These are phyloP conservation scores for Alternaria sp. DNA, from an alignment of 2,329 filamentous ascomycete genomes.

Conservation along the genomic window DNA sequence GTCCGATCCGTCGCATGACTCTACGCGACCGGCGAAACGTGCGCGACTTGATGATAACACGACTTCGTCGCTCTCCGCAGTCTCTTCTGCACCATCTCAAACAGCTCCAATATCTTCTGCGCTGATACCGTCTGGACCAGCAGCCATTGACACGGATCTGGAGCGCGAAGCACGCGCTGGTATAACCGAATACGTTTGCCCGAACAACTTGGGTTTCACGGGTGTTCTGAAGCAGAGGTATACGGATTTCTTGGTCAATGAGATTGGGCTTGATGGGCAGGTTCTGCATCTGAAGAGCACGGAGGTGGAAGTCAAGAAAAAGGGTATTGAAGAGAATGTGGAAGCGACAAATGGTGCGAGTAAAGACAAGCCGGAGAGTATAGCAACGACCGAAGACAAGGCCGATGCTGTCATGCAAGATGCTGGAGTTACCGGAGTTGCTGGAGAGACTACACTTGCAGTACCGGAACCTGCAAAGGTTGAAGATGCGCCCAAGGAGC, in stretches of 20 bases:
- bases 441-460: constrained; percentile 27
- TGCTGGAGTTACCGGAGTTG: constrained; percentile 13
- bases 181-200: constrained; percentile 70
- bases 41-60: constrained; percentile 41
- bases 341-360: constrained; percentile 13
- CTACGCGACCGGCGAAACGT: constrained; percentile 44
- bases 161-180: constrained; percentile 61
- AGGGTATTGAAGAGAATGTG: constrained; percentile 31
- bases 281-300: constrained; percentile 74
- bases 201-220: constrained; percentile 65
- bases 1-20: constrained; percentile 27
- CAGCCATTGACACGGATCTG: constrained; percentile 40
- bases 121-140: constrained; percentile 15
- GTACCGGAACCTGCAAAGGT: constrained; percentile 6
- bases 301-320: constrained; percentile 31
- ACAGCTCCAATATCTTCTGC: constrained; percentile 13
- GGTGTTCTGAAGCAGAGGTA: constrained; percentile 78
- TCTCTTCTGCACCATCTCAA: constrained; percentile 4
- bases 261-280: constrained; percentile 77
- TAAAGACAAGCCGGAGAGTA: constrained; percentile 23
- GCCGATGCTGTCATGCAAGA: constrained; percentile 31
- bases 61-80: constrained; percentile 18
- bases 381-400: constrained; percentile 36
- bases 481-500: not conserved
- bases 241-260: constrained; percentile 92